Base-by-base conservation (phyloP, 805 yeast genomes). In the Millerago galiae region DNA sequence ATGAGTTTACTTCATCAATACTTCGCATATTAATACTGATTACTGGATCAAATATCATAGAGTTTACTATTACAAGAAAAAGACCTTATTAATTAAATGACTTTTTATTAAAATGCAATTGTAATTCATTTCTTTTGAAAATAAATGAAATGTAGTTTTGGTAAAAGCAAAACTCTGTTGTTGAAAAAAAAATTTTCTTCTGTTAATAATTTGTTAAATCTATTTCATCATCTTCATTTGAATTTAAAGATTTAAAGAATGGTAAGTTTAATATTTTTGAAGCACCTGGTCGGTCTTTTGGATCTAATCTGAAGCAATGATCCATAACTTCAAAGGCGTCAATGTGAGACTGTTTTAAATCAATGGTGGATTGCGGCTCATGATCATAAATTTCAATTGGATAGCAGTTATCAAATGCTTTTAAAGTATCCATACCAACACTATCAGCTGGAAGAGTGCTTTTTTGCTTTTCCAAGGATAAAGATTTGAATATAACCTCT, bases 261-360 rank as follows among this genome's bases (percentile, higher is more conserved):
- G 58, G 59, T 37, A 55, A 29, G 9, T 40, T 36, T 33, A 91
- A 65, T 38, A 93, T 71, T 50, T 89, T 95, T 29, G 77, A 79
- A 0, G 99, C 97, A 17, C 84, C 71, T 2, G 86, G 79, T 51
- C 99, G 75, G 55, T 77, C 75, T 31, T 69, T 69, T 1, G 98
- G 95, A 55, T 89, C 88, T 46, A 82, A 81, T 45, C 79, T 82
- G 51, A 93, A 71, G 59, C 96, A 86, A 14, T 39, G 43, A 8
- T 50, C 48, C 51, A 57, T 49, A 1, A 56, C 55, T 17, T 53
- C 55, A 34, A 57, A 50, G 2, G 55, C 60, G 6, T 52, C 48
- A 11, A 41, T 34, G 33, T 56, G 56, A 2, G 38, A 46, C 14
- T 31, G 41, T 35, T 56, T 56, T 11, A 21, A 35, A 14, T 40